Evolutionary conservation across 371 early-diverging fungal species (phyloP).

Genomic region (Rhizopus arrhizus): DNA sequence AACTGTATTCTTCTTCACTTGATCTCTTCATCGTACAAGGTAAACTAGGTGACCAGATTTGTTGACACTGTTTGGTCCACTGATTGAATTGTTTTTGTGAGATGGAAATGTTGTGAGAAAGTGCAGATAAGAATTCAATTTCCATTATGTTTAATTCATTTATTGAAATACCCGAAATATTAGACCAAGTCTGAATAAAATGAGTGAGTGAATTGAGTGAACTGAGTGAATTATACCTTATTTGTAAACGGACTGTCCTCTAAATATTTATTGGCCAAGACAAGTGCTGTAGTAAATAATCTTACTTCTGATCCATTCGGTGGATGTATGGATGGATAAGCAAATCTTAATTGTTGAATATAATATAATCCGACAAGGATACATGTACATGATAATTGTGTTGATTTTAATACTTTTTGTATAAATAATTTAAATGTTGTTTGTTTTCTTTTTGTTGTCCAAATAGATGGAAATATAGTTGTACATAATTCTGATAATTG

Average conservation of each 20-base stretch:
- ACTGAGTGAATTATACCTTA: constrained; percentile 32
- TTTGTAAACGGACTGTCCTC: constrained; percentile 76
- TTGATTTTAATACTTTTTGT: constrained; percentile 56
- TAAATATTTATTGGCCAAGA: constrained; percentile 67
- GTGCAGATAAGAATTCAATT: constrained; percentile 67
- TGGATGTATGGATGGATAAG: constrained; percentile 46
- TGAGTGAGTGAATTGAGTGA: too few relatives aligned
- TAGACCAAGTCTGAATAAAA: constrained; percentile 63
- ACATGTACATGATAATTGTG: constrained; percentile 51
- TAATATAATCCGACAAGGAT: constrained; percentile 46
- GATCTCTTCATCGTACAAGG: not conserved
- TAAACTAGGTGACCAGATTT: constrained; percentile 15
- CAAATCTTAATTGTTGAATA: constrained; percentile 40
- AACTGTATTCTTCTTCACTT: not conserved
- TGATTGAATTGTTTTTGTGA: constrained; percentile 38
- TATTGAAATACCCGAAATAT: constrained; percentile 68
- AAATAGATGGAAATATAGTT: constrained; percentile 48
- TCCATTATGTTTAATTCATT: constrained; percentile 75
- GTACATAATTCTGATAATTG: constrained; percentile 55
- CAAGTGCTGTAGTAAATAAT: constrained; percentile 66
- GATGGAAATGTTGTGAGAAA: constrained; percentile 57
- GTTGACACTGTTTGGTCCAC: constrained; percentile 49
- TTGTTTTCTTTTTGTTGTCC: constrained; percentile 37
- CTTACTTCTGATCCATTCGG: constrained; percentile 66
- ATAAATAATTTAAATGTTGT: constrained; percentile 40